Percentiles rank a stretch among this genome's conserved stretches.
Evolutionary conservation across 257 asterid genomes (phyloP).

Genomic region (Plantago elongata): DNA sequence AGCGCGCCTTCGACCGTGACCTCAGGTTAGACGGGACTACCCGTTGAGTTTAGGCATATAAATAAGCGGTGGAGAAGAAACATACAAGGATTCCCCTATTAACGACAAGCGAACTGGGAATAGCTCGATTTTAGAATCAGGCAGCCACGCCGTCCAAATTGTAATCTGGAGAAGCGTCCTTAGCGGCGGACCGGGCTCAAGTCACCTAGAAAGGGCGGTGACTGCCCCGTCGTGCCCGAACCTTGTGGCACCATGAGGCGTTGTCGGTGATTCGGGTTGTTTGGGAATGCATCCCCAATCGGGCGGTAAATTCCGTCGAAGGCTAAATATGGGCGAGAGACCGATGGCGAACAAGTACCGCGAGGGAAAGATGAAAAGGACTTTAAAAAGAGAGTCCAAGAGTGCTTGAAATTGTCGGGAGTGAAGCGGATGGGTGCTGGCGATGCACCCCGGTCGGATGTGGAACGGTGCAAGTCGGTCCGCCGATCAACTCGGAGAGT

Average conservation of each 20-base stretch:
- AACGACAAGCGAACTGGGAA: constrained; percentile 40
- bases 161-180: too few relatives aligned
- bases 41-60: not conserved
- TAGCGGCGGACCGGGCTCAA: too few relatives aligned
- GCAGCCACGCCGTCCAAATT: constrained; percentile 7
- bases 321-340: not conserved
- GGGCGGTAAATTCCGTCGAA: not conserved
- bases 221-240: not conserved
- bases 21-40: not conserved
- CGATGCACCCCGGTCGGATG: constrained; percentile 15
- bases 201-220: too few relatives aligned
- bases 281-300: not conserved
- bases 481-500: constrained; percentile 18
- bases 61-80: constrained; percentile 34
- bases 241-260: not conserved
- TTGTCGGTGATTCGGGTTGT: not conserved
- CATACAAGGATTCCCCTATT: constrained; percentile 36
- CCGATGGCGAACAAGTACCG: constrained; percentile 1
- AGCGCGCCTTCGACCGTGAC: too few relatives aligned
- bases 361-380: constrained; percentile 3
- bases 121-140: constrained; percentile 32
- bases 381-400: constrained; percentile 9
- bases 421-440: constrained; percentile 27
- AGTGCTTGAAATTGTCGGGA: constrained; percentile 24
- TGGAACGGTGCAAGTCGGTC: constrained; percentile 10